Base-by-base conservation (phyloP, 129 eudicot species). In the Mikania micrantha region DNA sequence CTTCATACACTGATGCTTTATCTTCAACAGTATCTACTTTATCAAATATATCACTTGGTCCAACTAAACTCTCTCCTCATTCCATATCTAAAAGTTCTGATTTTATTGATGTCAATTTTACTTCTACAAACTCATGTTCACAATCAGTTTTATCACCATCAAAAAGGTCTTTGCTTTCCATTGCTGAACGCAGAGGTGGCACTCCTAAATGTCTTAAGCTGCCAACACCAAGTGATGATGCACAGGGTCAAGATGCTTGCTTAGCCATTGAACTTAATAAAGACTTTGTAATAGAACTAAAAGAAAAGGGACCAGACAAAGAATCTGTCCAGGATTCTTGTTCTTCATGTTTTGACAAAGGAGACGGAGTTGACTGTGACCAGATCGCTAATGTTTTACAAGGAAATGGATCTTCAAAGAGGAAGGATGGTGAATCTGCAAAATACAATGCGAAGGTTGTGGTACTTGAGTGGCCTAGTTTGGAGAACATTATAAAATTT, bases 101-200 rank as follows among this genome's bases (percentile, higher is more conserved):
- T 47, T 83, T 72, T 62, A 83, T 85, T 66, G 85, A 85, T 76
- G 92, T 85, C 44, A 83, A 83, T 73, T 85, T 85, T 71, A 49
- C 75, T 17, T 76, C 87, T 44, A 65, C 85, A 52, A 69, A 69
- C 17, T 53, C 80, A 17, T 72, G 83, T 41, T 67, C 72, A 9
- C 73, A 56, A 20, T 58, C 83, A 1, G 71, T 64, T 42, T 61
- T 70, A 32, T 67, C 81, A 15, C 81, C 89, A 21, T 80, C 92
- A 44, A 85, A 71, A 70, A 76, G 69, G 60, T 77, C 78, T 67
- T 84, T 80, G 19, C 83, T 83, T 71, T 88, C 96, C 60, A 76
- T 88, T 65, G 96, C 96, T 20, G 89, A 88, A 79, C 96, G 96
- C 11, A 80, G 96, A 79, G 96, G 96, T 69, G 77, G 88, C 77